A percentile compares a stretch with the other conserved stretches of the same genome.
Conservation (phyloP, 116 monocot species). For the Iris pallida region DNA sequence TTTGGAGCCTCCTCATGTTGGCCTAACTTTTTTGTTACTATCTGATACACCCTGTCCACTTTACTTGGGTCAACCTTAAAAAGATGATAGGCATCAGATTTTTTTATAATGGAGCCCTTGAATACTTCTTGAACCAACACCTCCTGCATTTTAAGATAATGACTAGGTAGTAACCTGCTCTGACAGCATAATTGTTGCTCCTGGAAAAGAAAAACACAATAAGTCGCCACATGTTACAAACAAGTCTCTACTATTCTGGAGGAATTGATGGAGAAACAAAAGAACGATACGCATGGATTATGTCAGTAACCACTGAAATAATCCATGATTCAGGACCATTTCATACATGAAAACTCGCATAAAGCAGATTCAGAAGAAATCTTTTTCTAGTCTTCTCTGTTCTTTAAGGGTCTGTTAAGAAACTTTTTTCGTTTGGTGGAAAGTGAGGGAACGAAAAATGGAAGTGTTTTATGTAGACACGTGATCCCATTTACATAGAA, state of each 20-base stretch:
- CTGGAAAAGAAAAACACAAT: constrained; percentile 33
- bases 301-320: background rate
- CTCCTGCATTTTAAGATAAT: constrained; percentile 92
- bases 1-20: constrained; percentile 16
- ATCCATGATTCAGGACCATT: too few relatives aligned
- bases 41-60: constrained; percentile 65
- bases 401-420: too few relatives aligned
- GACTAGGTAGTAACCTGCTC: constrained; percentile 62
- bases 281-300: background rate
- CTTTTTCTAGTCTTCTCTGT: too few relatives aligned
- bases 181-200: constrained; percentile 79
- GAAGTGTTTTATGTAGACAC: too few relatives aligned
- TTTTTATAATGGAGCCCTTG: constrained; percentile 61
- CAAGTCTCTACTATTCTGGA: background rate
- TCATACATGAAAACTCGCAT: too few relatives aligned
- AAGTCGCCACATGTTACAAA: too few relatives aligned
- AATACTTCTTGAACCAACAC: constrained; percentile 65
- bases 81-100: constrained; percentile 67
- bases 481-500: too few relatives aligned
- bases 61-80: constrained; percentile 84
- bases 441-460: too few relatives aligned
- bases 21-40: constrained; percentile 60
- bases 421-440: too few relatives aligned
- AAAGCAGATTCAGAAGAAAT: too few relatives aligned
- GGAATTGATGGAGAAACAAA: background rate